Evolutionary conservation across 306 rosid genomes (phyloP).

Genomic region (Cucumis sativus): Cucumber_9930_V3 NC_026659.2:1616501-1617000

Average conservation of each 20-base stretch:
- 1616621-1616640: conserved; percentile 38
- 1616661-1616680: conserved; percentile 86
- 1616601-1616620: conserved; percentile 10
- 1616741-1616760: conserved; percentile 69
- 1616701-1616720: conserved; percentile 68
- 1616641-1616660: conserved; percentile 70
- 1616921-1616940: conserved; percentile 45
- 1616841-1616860: not conserved
- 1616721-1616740: conserved; percentile 67
- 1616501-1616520: not conserved
- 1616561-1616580: not conserved
- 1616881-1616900: conserved; percentile 24
- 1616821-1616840: conserved; percentile 54
- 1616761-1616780: conserved; percentile 95
- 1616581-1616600: not conserved
- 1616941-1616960: conserved; percentile 91
- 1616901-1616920: conserved; percentile 83
- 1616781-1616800: conserved; percentile 95
- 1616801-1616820: conserved; percentile 92
- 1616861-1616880: not conserved
- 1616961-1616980: conserved; percentile 97
- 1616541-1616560: not conserved
- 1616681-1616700: conserved; percentile 91
- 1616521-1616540: not conserved
- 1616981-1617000: conserved; percentile 80